These are phyloP conservation scores for Camellia sinensis DNA, from an alignment of 148 eudicot genomes.

Conservation along the genomic window DNA sequence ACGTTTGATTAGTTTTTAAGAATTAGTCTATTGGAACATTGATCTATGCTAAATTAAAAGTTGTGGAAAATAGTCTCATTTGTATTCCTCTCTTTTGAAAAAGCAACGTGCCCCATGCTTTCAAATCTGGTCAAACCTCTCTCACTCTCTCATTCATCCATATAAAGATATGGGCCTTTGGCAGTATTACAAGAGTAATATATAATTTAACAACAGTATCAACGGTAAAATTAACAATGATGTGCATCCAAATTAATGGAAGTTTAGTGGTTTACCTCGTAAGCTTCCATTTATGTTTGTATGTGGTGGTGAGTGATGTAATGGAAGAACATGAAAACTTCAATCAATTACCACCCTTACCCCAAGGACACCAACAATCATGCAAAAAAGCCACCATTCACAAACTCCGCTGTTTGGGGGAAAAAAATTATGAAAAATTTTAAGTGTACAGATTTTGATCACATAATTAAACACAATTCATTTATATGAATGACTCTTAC, in stretches of 20 bases:
- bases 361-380: neutral
- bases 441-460: too few relatives aligned
- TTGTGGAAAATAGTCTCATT: neutral
- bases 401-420: neutral
- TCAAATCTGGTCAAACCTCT: neutral
- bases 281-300: neutral
- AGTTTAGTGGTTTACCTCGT: neutral
- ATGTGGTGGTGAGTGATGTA: neutral
- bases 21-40: neutral
- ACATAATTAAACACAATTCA: too few relatives aligned
- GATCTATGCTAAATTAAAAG: neutral
- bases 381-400: constrained; percentile 8
- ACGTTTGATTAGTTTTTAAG: neutral
- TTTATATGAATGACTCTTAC: too few relatives aligned
- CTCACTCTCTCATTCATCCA: neutral
- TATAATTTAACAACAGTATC: neutral
- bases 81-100: neutral
- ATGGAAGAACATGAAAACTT: neutral
- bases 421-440: too few relatives aligned
- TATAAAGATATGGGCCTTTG: neutral
- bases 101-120: neutral
- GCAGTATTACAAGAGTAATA: neutral
- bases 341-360: neutral
- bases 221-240: neutral
- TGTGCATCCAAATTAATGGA: neutral